Base-by-base conservation (phyloP, 768 basidiomycete genomes). In the Mycena alexandri region DNA sequence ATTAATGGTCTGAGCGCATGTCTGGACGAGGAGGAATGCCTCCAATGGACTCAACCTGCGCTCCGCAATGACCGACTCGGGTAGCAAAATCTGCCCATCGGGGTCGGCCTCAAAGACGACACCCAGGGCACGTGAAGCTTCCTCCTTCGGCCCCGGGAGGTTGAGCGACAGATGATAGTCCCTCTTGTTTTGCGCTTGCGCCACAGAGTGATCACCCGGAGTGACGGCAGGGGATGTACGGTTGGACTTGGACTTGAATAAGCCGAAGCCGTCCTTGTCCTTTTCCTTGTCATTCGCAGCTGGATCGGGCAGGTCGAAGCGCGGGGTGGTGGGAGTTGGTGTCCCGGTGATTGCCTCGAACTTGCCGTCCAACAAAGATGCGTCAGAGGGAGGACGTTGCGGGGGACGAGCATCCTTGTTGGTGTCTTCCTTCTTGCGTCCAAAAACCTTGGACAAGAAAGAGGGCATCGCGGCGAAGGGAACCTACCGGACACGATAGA, bases 331-430 rank as follows among this genome's bases (percentile, higher is more conserved):
- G 14, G 83, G 82, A n/a, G 81, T 82, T 1, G 80, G 74, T 41
- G 72, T 81, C 2, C 88, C 86, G 6, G 88, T 88, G 21, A 93
- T 84, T 10, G 88, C 87, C 76, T 93, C 92, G 73, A 91, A 93
- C 76, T 89, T 91, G 63, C 91, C 92, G 61, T 90, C 92, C 4
- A 93, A 83, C 57, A 92, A 79, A 16, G 87, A 82, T 22, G 78
- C 74, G 59, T 82, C 81, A 13, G 82, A 80, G 34, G 74, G 73
- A 43, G 80, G 79, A n/a, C 76, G 77, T 33, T 72, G 75, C 44
- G 79, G 71, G 24, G 78, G 75, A 36, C 79, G 79, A 86, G 91
- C 80, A 11, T 61, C 61, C 14, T 41, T n/a, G 52, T 58, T 61
- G 52, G 58, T 33, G 41, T 67, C 65, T 42, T 67, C 65, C 65